Conservation (phyloP, 441 rosid genomes). For the Caryocar brasiliense region DNA sequence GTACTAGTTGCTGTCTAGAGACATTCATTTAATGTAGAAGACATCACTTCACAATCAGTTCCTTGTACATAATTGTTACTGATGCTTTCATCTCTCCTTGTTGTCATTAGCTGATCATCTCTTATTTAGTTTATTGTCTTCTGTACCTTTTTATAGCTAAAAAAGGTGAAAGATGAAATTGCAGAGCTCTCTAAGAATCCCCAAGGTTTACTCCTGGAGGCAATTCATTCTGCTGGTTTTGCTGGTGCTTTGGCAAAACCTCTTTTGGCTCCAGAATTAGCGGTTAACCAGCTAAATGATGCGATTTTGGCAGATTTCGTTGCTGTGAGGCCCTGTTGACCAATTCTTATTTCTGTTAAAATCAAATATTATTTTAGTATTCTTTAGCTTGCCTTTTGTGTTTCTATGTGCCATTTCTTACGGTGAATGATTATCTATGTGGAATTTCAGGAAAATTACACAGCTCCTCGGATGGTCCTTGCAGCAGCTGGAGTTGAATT, state of each 20-base stretch:
- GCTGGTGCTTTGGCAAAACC: slow-evolving; percentile 77
- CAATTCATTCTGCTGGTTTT: slow-evolving; percentile 78
- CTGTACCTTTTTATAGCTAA: slow-evolving; percentile 30
- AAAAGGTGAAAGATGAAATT: slow-evolving; percentile 57
- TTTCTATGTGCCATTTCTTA: background rate
- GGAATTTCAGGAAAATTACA: slow-evolving; percentile 57
- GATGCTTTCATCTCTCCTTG: background rate
- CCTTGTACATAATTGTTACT: background rate
- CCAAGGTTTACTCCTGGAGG: slow-evolving; percentile 70
- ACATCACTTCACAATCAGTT: no score
- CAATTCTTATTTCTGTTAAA: background rate
- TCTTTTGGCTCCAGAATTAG: slow-evolving; percentile 61
- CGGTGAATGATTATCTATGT: slow-evolving; percentile 8
- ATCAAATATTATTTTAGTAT: background rate
- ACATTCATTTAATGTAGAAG: no score
- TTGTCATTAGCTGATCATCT: background rate
- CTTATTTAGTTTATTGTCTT: background rate
- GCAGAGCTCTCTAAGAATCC: slow-evolving; percentile 61
- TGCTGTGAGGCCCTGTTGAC: slow-evolving; percentile 34
- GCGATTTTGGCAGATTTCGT: slow-evolving; percentile 61
- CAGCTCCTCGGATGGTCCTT: slow-evolving; percentile 76
- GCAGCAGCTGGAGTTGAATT: slow-evolving; percentile 81
- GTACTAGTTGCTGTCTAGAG: background rate
- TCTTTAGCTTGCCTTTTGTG: background rate
- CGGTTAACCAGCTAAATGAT: slow-evolving; percentile 44